Evolutionary conservation across 2,329 filamentous ascomycete genomes (phyloP).

Genomic region (Aureobasidium sp.): DNA sequence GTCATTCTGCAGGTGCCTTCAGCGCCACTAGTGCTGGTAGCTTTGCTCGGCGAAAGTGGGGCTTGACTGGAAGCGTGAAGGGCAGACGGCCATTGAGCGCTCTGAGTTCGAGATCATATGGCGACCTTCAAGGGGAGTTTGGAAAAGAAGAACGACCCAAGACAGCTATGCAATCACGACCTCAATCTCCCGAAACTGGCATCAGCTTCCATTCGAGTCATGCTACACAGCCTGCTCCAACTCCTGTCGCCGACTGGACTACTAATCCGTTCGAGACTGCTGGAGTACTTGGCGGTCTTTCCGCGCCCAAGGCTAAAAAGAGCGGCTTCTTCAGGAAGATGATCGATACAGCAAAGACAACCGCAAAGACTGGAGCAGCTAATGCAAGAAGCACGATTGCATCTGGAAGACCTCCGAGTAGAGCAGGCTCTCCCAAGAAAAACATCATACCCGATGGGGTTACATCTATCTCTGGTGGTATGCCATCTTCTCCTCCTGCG

Average conservation of each 20-base stretch:
- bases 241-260: conserved; percentile 57
- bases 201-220: conserved; percentile 78
- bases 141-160: conserved; percentile 2
- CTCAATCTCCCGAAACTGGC: conserved; percentile 20
- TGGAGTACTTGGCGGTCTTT: conserved; percentile 68
- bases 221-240: conserved; percentile 51
- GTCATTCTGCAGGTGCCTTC: conserved; percentile 78
- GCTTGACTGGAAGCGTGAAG: conserved; percentile 32
- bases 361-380: conserved; percentile 60
- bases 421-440: conserved; percentile 39
- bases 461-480: conserved; percentile 47
- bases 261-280: conserved; percentile 54
- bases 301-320: conserved; percentile 61
- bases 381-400: conserved; percentile 79
- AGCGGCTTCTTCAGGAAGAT: conserved; percentile 94
- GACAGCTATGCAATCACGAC: conserved; percentile 8
- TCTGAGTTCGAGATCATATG: conserved; percentile 14
- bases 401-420: conserved; percentile 30
- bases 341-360: conserved; percentile 86
- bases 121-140: conserved; percentile 11
- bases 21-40: conserved; percentile 95
- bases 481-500: conserved; percentile 18
- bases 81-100: conserved; percentile 17
- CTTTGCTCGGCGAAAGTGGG: conserved; percentile 64
- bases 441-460: conserved; percentile 38